Evolutionary conservation across 1,284 basidiomycete species (phyloP).

Genomic region (Tilletia caries): DNA sequence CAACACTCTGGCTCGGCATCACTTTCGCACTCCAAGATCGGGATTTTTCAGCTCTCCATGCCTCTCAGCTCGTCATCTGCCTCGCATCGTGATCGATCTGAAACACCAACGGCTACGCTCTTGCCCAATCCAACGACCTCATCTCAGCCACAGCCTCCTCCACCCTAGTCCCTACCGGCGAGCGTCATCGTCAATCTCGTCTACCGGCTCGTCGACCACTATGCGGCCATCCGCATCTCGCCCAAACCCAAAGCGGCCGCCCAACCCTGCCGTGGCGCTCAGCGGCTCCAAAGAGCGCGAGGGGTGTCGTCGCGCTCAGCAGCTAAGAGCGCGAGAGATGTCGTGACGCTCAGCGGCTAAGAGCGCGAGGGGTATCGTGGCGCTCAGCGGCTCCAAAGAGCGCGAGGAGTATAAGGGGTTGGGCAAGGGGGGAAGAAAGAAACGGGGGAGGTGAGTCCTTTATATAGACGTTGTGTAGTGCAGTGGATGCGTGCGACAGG

Average conservation of each 20-base stretch:
- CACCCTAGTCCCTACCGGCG: conserved; percentile 44
- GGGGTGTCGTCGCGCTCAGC: no score
- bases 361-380: no score
- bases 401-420: no score
- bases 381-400: no score
- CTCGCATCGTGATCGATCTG: conserved; percentile 4
- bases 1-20: conserved; percentile 49
- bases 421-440: no score
- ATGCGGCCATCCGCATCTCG: conserved; percentile 46
- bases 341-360: no score
- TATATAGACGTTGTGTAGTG: no score
- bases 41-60: neutral
- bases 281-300: no score
- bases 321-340: no score
- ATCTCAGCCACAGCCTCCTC: conserved; percentile 38
- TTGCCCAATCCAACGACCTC: conserved; percentile 34
- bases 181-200: conserved; percentile 48
- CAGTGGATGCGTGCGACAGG: no score
- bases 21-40: conserved; percentile 38
- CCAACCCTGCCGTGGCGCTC: no score
- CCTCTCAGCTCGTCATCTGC: neutral
- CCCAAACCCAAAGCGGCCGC: conserved; percentile 24
- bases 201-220: conserved; percentile 48
- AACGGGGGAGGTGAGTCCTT: no score
- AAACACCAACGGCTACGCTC: neutral